Conservation (phyloP, 805 yeast species). For the Starmera caribaea region DNA sequence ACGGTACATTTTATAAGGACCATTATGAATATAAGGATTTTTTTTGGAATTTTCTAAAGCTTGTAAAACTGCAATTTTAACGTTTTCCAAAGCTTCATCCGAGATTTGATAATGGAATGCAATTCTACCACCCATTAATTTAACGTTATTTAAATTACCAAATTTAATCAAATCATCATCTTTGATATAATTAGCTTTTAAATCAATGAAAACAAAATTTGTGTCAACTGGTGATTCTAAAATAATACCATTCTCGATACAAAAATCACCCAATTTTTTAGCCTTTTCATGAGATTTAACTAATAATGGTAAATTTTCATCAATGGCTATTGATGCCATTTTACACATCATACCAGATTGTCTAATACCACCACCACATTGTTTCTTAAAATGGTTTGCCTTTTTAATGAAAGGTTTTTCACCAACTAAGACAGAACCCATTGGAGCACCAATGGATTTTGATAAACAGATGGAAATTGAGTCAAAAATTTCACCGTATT, state of each 20-base stretch:
- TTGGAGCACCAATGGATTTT: conserved; percentile 88
- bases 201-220: conserved; percentile 73
- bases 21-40: conserved; percentile 41
- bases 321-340: conserved; percentile 75
- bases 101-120: conserved; percentile 72
- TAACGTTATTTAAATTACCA: conserved; percentile 52
- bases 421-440: conserved; percentile 84
- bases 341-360: conserved; percentile 75
- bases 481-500: conserved; percentile 72
- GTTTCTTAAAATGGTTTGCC: conserved; percentile 83
- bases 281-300: conserved; percentile 40
- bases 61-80: conserved; percentile 50
- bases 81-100: conserved; percentile 41
- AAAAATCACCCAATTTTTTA: conserved; percentile 40
- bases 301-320: conserved; percentile 50
- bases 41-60: conserved; percentile 41
- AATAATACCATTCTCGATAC: conserved; percentile 40
- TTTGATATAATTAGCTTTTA: conserved; percentile 36
- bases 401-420: conserved; percentile 43
- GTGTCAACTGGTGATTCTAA: conserved; percentile 74
- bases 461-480: conserved; percentile 86
- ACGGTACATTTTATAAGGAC: conserved; percentile 38
- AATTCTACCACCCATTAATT: conserved; percentile 61
- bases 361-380: conserved; percentile 89
- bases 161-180: conserved; percentile 41